Base-by-base conservation (phyloP, 176 grass and related monocot genomes). In the Alloteropsis semialata region DNA sequence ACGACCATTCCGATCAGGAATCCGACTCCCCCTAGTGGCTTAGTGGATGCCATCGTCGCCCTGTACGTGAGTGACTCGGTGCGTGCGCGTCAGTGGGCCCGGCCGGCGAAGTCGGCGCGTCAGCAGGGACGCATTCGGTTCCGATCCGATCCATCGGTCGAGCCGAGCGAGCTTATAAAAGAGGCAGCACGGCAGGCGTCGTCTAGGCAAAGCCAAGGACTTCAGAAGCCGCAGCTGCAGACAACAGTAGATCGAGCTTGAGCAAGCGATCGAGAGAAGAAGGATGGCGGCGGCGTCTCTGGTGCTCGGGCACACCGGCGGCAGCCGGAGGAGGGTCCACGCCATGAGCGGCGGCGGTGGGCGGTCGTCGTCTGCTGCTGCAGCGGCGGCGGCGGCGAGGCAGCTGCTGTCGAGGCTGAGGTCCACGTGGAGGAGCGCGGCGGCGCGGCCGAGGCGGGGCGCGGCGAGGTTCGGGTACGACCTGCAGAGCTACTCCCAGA, bases 371-470 rank as follows among this genome's bases (percentile, higher is more conserved):
- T n/a, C n/a, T n/a, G n/a, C n/a, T n/a, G n/a, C n/a, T n/a, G 24
- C 82, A 21, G 54, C 54, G 36, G 27, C 16, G 44, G 27, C 80
- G 50, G 27, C 45, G 27, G 27, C 84, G 50, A 76, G 57, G 69
- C 81, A 72, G 38, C 34, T 87, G 15, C 69, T 84, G 10, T 65
- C 70, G 85, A 91, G 65, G 81, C 51, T 87, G 70, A 75, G 57
- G 42, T 75, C 61, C 0, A 36, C 22, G 4, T 50, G 43, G 50
- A 70, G 50, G 82, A 77, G 73, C 41, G 27, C 16, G 16, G 57
- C 45, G 13, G 12, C 58, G 66, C 66, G 2, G 19, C 62, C 15
- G 46, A 34, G 72, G 10, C 55, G 55, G n/a, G 17, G 2, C 9
- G 12, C 82, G 46, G 27, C 6, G 34, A 36, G 60, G 5, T 84